Percentiles rank a stretch among this genome's conserved stretches.
Evolutionary conservation across 495 filamentous ascomycete genomes (phyloP).

Genomic region (Penicillium samsonianum): DNA sequence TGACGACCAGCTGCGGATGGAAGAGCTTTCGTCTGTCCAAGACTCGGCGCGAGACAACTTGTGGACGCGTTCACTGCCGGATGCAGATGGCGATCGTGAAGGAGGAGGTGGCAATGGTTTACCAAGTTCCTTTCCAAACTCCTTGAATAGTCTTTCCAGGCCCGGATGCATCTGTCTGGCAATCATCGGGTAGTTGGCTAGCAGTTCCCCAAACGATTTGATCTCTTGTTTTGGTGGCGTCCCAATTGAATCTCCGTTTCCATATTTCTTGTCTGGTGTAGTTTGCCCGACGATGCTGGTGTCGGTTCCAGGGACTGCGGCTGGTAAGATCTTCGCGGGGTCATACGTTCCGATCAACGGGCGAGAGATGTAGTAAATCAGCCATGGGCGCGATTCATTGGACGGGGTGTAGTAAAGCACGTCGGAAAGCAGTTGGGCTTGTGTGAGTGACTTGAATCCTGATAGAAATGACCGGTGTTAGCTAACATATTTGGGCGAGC

Average conservation of each 20-base stretch:
- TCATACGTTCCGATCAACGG: constrained; percentile 88
- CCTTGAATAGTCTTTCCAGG: constrained; percentile 83
- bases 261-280: constrained; percentile 32
- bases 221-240: constrained; percentile 81
- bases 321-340: constrained; percentile 64
- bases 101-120: constrained; percentile 79
- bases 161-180: constrained; percentile 95
- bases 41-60: constrained; percentile 28
- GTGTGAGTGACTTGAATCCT: constrained; percentile 92
- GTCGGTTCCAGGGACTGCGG: constrained; percentile 52
- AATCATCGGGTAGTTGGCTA: constrained; percentile 94
- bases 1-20: constrained; percentile 40
- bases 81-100: constrained; percentile 53
- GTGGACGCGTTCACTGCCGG: constrained; percentile 31
- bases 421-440: constrained; percentile 86
- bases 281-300: constrained; percentile 21
- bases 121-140: constrained; percentile 83
- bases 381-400: constrained; percentile 83
- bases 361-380: constrained; percentile 94
- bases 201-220: constrained; percentile 83
- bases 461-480: background rate
- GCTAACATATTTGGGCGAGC: constrained; percentile 19
- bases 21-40: constrained; percentile 36
- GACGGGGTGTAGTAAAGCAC: constrained; percentile 83
- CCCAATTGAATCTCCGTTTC: constrained; percentile 36